Percentiles rank a stretch among this genome's conserved stretches.
Evolutionary conservation across 805 yeast species (phyloP).

Genomic region (Wickerhamomyces alni): DNA sequence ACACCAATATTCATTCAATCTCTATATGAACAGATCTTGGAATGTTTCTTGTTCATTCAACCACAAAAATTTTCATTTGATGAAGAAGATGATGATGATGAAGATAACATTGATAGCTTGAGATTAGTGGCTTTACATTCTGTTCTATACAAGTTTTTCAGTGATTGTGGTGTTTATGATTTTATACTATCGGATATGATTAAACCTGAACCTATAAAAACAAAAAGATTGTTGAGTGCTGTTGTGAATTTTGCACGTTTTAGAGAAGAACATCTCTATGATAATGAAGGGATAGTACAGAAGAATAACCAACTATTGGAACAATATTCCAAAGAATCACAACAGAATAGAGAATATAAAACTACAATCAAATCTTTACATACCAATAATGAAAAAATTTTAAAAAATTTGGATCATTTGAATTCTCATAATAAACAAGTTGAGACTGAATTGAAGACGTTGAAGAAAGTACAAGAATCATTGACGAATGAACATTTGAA

Average conservation of each 20-base stretch:
- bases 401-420: constrained; percentile 33
- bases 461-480: constrained; percentile 58
- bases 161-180: constrained; percentile 72
- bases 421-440: constrained; percentile 46
- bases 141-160: constrained; percentile 55
- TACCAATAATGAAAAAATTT: constrained; percentile 21
- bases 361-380: constrained; percentile 31
- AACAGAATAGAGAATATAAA: constrained; percentile 31
- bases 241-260: constrained; percentile 82
- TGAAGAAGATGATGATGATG: constrained; percentile 23
- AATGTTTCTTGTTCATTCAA: constrained; percentile 50
- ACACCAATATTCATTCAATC: constrained; percentile 47
- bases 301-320: constrained; percentile 46
- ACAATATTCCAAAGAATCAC: constrained; percentile 36
- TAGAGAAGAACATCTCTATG: constrained; percentile 68
- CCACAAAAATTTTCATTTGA: constrained; percentile 23
- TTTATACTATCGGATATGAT: constrained; percentile 68
- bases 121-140: constrained; percentile 51
- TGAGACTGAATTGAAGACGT: constrained; percentile 54
- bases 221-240: constrained; percentile 67
- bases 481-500: constrained; percentile 54
- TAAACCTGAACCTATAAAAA: constrained; percentile 69
- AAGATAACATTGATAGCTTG: constrained; percentile 35
- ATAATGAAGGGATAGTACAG: constrained; percentile 57
- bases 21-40: constrained; percentile 55